phyloP scores from a whole-genome alignment of 163 green algal genomes.

The Chloroidium sp. region DNA sequence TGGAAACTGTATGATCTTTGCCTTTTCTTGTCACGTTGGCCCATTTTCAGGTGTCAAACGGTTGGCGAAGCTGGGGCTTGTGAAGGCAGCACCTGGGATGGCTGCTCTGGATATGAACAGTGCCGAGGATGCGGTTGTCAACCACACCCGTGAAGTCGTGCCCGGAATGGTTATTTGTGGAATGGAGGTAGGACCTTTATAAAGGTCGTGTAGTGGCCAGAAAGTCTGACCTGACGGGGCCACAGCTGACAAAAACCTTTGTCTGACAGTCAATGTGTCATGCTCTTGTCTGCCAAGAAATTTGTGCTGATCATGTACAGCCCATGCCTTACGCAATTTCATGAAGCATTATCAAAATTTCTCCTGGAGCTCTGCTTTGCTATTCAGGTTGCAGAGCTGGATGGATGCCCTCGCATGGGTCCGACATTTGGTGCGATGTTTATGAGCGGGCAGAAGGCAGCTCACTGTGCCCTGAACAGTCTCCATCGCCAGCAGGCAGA shows the following conservation, averaged over 20 bases:
- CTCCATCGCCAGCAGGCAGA: slow-evolving; percentile 31
- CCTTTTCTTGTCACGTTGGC: not conserved
- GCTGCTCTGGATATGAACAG: slow-evolving; percentile 93
- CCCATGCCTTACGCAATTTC: too few relatives aligned
- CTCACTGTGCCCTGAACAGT: slow-evolving; percentile 69
- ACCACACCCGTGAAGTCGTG: slow-evolving; percentile 84
- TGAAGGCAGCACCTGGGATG: slow-evolving; percentile 78
- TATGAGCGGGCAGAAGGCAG: slow-evolving; percentile 80
- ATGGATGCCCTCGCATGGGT: slow-evolving; percentile 90
- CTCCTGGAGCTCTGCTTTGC: not conserved
- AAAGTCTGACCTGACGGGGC: too few relatives aligned
- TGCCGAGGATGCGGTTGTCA: slow-evolving; percentile 85
- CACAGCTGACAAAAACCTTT: too few relatives aligned
- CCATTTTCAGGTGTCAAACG: slow-evolving; percentile 74
- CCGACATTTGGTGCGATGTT: slow-evolving; percentile 94
- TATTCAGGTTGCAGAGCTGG: slow-evolving; percentile 50
- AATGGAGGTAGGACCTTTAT: slow-evolving; percentile 71
- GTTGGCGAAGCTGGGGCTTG: slow-evolving; percentile 79
- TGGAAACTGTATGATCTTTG: too few relatives aligned
- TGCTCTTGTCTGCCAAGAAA: too few relatives aligned
- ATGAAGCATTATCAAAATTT: too few relatives aligned
- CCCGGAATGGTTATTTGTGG: slow-evolving; percentile 90
- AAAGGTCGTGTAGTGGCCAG: too few relatives aligned
- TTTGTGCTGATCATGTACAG: too few relatives aligned
- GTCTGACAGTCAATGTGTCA: too few relatives aligned